phyloP scores from a whole-genome alignment of 495 filamentous ascomycete genomes.

The Penicillium cinerascens region DNA sequence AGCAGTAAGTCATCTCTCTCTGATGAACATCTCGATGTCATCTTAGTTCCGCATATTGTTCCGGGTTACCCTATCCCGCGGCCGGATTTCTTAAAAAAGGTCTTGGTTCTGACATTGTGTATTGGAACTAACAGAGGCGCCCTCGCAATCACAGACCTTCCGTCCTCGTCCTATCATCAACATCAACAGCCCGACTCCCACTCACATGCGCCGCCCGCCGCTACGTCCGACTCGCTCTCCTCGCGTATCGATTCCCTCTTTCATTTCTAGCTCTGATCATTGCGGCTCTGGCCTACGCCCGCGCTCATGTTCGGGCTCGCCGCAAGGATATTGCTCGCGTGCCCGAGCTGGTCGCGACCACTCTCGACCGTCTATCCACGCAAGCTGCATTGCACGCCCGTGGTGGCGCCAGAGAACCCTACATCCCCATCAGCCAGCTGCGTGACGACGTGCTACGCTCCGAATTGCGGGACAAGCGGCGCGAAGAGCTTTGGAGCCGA shows the following conservation, averaged over 20 bases:
- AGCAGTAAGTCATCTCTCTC: constrained; percentile 66
- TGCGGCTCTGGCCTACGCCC: constrained; percentile 51
- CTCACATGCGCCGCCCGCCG: constrained; percentile 83
- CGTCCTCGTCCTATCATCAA: constrained; percentile 58
- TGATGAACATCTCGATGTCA: constrained; percentile 30
- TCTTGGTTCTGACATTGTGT: constrained; percentile 48
- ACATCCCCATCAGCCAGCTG: constrained; percentile 81
- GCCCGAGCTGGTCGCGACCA: constrained; percentile 74
- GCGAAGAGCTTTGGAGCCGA: constrained; percentile 75
- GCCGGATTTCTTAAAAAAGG: constrained; percentile 22
- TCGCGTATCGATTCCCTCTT: constrained; percentile 94
- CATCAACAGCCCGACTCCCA: constrained; percentile 83
- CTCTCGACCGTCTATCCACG: constrained; percentile 73
- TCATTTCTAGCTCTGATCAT: constrained; percentile 58
- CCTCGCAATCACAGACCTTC: constrained; percentile 64
- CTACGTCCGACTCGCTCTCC: constrained; percentile 86
- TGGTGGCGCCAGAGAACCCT: constrained; percentile 63
- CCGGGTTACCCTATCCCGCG: constrained; percentile 18
- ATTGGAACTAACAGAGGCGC: constrained; percentile 73
- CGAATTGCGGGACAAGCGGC: constrained; percentile 68
- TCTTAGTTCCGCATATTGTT: constrained; percentile 10
- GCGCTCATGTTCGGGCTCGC: constrained; percentile 51
- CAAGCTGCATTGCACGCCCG: constrained; percentile 76
- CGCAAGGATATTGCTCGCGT: constrained; percentile 65
- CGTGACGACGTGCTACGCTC: constrained; percentile 86